Evolutionary conservation across 768 basidiomycete species (phyloP), one percentile per base, ranked within the genome.

Genomic region (Lactarius psammicola): DNA sequence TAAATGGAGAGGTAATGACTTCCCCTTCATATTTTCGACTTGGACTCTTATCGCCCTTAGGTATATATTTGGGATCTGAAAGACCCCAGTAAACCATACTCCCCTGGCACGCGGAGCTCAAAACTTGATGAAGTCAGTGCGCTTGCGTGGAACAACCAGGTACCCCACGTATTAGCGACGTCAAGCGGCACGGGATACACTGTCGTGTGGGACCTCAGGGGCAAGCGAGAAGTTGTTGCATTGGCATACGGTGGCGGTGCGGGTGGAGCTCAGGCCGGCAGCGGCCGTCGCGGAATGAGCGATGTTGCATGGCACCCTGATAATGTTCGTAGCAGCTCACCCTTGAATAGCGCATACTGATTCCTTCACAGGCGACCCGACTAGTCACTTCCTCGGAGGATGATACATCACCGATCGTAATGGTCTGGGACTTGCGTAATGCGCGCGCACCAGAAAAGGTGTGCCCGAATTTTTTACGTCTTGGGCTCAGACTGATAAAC

Each of bases 231-330:
- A 74, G 94, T 98, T 26, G 92, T 94, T 31, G 91, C 92, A 6
- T 79, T 99, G 36, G 87, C 90, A 0, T 98, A 96, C 73, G 91
- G 90, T 28, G 92, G 92, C 56, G 92, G 91, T 40, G 89, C 89
- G 34, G 90, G 87, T 2, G 77, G 82, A 23, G 82, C 85, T 30
- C 82, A 89, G 76, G 88, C 87, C 17, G 84, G 88, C 30, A 92
- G 92, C n/a, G 90, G 89, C 1, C 79, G 92, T 66, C 81, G 95
- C 58, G 95, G 95, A 2, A 95, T 98, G 92, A 98, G 96, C 73
- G 94, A 93, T 74, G 94, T 99, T 67, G 92, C 92, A 59, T 99
- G 97, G 97, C 95, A 98, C 77, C 96, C 97, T 0, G n/a, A 97
- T 67, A 94, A 93, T 72, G 94, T 94, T 68, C 66, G 87, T 80